Percentiles rank a stretch among this genome's conserved stretches.
Evolutionary conservation across 371 early-diverging fungal genomes (phyloP).

Genomic region (Rhizopus microsporus): DNA sequence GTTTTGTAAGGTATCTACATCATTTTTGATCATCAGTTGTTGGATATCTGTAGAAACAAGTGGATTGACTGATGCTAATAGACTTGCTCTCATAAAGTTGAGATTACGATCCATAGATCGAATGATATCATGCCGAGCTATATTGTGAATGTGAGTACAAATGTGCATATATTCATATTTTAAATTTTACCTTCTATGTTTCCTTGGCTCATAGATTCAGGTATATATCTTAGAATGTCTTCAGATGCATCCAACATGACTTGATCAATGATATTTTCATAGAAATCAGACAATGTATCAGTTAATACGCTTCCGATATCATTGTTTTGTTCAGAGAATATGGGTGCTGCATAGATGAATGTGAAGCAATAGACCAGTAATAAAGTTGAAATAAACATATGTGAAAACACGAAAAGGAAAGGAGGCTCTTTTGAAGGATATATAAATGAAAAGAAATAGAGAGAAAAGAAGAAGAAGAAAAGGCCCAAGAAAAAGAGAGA

Average conservation of each 20-base stretch:
- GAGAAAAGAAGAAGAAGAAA: no score
- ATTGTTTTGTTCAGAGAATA: background rate
- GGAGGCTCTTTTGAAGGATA: no score
- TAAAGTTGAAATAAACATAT: no score
- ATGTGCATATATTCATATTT: background rate
- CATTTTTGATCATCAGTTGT: constrained; percentile 12
- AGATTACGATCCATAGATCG: constrained; percentile 32
- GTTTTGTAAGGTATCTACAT: background rate
- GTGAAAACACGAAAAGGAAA: no score
- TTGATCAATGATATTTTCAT: constrained; percentile 50
- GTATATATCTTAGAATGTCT: constrained; percentile 31
- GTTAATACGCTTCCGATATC: constrained; percentile 11
- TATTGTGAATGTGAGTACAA: background rate
- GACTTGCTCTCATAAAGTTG: constrained; percentile 33
- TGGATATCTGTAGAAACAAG: constrained; percentile 28
- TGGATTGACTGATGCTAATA: constrained; percentile 33
- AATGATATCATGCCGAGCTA: constrained; percentile 19
- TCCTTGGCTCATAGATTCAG: constrained; percentile 29
- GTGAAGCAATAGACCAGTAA: no score
- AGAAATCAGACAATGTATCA: constrained; percentile 42
- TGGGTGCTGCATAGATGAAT: constrained; percentile 17
- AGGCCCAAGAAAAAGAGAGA: no score
- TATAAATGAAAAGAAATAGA: no score
- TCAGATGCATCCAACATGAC: constrained; percentile 40
- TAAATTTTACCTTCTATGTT: constrained; percentile 23